Evolutionary conservation across 148 eudicot species (phyloP).

Genomic region (Polygonum aviculare): DNA sequence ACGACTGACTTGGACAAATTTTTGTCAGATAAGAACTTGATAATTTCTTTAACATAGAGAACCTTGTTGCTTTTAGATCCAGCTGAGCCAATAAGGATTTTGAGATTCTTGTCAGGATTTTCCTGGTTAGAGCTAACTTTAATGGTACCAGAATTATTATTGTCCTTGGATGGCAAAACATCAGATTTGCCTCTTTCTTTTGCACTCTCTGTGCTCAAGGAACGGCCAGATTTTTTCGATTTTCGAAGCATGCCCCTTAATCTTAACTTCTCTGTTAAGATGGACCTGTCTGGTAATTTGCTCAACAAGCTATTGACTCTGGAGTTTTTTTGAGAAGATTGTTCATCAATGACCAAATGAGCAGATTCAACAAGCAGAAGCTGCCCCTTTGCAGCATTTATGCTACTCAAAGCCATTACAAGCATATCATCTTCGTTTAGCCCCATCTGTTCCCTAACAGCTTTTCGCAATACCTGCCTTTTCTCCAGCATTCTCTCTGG

Average conservation of each 20-base stretch:
- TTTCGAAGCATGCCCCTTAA: constrained; percentile 37
- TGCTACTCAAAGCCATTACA: constrained; percentile 77
- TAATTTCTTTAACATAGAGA: constrained; percentile 69
- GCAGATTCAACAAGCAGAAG: constrained; percentile 87
- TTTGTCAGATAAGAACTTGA: constrained; percentile 42
- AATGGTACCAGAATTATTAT: neutral
- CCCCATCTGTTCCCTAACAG: constrained; percentile 89
- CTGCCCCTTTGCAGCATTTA: constrained; percentile 92
- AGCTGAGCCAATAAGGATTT: constrained; percentile 88
- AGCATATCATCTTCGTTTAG: constrained; percentile 79
- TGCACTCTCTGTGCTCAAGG: neutral
- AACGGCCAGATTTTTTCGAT: constrained; percentile 9
- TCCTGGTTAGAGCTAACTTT: constrained; percentile 18
- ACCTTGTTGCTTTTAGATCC: constrained; percentile 96
- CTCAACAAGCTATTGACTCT: constrained; percentile 11
- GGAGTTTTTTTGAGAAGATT: constrained; percentile 24
- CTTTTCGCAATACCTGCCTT: constrained; percentile 44
- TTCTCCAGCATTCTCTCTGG: constrained; percentile 78
- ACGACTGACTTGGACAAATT: constrained; percentile 63
- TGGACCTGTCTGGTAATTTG: constrained; percentile 16
- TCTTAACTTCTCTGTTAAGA: constrained; percentile 27
- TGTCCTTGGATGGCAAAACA: neutral
- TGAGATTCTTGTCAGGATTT: constrained; percentile 34
- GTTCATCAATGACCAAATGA: constrained; percentile 32
- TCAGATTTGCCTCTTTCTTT: neutral